These are phyloP conservation scores for Helianthus annuus DNA, from an alignment of 129 eudicot species.

Conservation along the genomic window DNA sequence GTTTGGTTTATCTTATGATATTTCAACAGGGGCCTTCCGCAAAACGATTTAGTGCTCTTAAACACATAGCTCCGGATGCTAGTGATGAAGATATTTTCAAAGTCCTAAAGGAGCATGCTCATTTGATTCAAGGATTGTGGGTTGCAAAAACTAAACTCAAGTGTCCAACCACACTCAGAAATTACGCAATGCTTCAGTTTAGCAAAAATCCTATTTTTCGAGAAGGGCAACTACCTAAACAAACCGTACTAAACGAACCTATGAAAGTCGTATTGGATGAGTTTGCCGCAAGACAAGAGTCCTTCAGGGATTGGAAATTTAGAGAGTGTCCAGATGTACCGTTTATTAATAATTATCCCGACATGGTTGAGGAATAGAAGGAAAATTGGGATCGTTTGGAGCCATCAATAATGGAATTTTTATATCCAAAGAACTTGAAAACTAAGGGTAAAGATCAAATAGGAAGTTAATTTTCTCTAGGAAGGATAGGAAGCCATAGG, in stretches of 20 bases:
- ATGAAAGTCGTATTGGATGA: conserved; percentile 46
- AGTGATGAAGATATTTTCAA: conserved; percentile 52
- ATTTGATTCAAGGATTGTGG: conserved; percentile 85
- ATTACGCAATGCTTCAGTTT: conserved; percentile 54
- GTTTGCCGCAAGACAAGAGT: conserved; percentile 56
- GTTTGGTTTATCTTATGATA: neutral
- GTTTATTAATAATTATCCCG: conserved; percentile 55
- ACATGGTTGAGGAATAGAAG: conserved; percentile 53
- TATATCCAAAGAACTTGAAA: conserved; percentile 29
- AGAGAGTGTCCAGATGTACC: conserved; percentile 53
- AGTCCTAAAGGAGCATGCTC: conserved; percentile 53
- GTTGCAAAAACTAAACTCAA: conserved; percentile 64
- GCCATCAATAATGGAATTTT: conserved; percentile 19
- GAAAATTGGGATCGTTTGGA: conserved; percentile 49
- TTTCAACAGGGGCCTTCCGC: conserved; percentile 56
- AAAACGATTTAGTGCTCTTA: conserved; percentile 63
- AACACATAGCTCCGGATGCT: conserved; percentile 67
- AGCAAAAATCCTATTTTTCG: conserved; percentile 52
- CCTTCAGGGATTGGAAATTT: conserved; percentile 74
- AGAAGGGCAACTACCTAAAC: conserved; percentile 39
- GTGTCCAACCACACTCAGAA: conserved; percentile 42
- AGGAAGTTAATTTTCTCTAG: too few species aligned
- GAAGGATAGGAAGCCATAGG: too few species aligned
- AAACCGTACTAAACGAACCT: conserved; percentile 11
- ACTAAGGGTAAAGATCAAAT: too few species aligned